Base-by-base conservation (phyloP, 306 rosid genomes). In the Acacia acuminata region DNA sequence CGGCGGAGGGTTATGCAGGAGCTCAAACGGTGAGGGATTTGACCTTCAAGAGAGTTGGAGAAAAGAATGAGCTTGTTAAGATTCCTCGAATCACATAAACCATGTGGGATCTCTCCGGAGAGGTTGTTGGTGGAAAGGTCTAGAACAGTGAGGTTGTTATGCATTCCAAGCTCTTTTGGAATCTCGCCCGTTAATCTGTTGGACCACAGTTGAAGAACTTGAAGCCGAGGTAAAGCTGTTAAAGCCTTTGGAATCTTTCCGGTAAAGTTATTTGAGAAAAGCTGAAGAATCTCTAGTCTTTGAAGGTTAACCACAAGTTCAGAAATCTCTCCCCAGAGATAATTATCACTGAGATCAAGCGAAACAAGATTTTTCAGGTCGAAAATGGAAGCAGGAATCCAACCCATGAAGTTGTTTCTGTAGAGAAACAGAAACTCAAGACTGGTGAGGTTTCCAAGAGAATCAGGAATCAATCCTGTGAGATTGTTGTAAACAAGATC, bases 401-500 rank as follows among this genome's bases (percentile, higher is more conserved):
- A 79, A 61, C 97, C 98, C 0, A 86, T 76, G 50, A 96, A 91
- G 73, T 85, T 87, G 89, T 96, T 96, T 77, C 84, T 88, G 84
- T 92, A 96, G 73, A 96, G 97, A 70, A 94, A 96, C 15, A 96
- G 89, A 82, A 89, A 91, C 70, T 81, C 85, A 63, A 96, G 97
- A 63, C 81, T 32, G 4, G 83, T 82, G 55, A 96, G 97, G 84
- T 88, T 82, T 56, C 97, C 97, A 0, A 96, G 66, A 36, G 98
- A 87, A 10, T 76, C 82, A 8, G 99, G 99, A 75, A 96, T 91
- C 22, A 51, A 24, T 56, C 98, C 99, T 0, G 91, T 85, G 86
- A 96, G 90, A 30, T 90, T 91, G 90, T 96, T 96, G 89, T 90
- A 94, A 7, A 92, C 98, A 58, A 96, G 92, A 80, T 96, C 94